Conservation (phyloP, 768 basidiomycete species). For the Hericium coralloides region DNA sequence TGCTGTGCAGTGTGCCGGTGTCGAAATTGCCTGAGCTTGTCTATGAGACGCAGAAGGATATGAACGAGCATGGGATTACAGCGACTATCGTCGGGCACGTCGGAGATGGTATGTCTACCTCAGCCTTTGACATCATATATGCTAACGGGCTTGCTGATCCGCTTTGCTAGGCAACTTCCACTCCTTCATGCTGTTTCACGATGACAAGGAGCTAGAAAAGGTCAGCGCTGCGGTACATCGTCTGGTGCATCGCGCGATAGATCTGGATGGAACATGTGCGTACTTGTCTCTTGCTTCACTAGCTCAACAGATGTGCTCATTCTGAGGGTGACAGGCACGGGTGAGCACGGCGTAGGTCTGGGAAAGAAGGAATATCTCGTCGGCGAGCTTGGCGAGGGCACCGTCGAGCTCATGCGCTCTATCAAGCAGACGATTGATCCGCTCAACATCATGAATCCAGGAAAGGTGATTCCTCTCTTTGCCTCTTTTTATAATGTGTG, state of each 20-base stretch:
- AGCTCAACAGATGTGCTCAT: background rate
- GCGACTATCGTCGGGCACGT: constrained; percentile 38
- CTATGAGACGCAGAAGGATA: constrained; percentile 36
- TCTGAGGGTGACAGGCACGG: constrained; percentile 44
- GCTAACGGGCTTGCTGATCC: background rate
- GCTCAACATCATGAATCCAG: constrained; percentile 76
- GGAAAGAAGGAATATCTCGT: constrained; percentile 79
- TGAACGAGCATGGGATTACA: constrained; percentile 29
- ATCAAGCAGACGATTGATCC: constrained; percentile 80
- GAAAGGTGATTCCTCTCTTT: constrained; percentile 35
- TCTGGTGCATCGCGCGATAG: constrained; percentile 61
- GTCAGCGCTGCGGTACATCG: constrained; percentile 59
- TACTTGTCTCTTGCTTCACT: constrained; percentile 1
- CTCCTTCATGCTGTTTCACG: constrained; percentile 46
- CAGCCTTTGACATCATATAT: background rate
- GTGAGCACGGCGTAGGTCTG: constrained; percentile 83
- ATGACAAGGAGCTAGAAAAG: constrained; percentile 45
- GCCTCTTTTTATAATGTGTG: no score
- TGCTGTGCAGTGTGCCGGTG: constrained; percentile 22
- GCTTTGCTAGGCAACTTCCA: constrained; percentile 36
- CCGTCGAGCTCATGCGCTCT: constrained; percentile 79
- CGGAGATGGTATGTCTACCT: constrained; percentile 26
- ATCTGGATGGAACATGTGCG: constrained; percentile 71
- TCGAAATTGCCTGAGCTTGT: constrained; percentile 27
- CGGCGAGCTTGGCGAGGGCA: constrained; percentile 77